Percentiles rank a stretch among this genome's conserved stretches.
phyloP scores from a whole-genome alignment of 208 protist species.

The Acanthamoeba culbertsoni region DNA sequence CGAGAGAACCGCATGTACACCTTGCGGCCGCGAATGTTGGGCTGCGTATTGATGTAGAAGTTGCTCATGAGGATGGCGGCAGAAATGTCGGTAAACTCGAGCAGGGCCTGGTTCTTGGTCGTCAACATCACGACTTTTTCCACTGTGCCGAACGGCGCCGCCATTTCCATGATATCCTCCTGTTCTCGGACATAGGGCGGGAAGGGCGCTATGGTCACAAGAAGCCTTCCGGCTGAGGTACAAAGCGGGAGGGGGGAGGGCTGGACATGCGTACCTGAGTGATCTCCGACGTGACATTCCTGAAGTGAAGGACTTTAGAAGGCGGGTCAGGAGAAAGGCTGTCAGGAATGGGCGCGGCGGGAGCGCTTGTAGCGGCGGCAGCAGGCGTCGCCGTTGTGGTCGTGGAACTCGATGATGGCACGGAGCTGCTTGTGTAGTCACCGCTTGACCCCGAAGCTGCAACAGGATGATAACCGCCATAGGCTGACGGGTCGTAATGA shows the following conservation, averaged over 20 bases:
- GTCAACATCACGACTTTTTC: constrained; percentile 47
- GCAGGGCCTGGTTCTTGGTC: no score
- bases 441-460: no score
- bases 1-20: constrained; percentile 41
- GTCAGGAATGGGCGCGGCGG: neutral
- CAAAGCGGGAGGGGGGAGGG: neutral
- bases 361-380: neutral
- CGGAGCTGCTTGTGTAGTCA: no score
- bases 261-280: neutral
- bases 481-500: no score
- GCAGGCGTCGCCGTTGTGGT: neutral
- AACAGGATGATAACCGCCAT: no score
- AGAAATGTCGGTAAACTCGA: neutral
- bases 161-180: constrained; percentile 47
- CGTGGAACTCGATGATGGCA: neutral
- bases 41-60: constrained; percentile 43
- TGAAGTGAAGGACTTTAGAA: constrained; percentile 32
- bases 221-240: neutral
- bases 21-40: neutral
- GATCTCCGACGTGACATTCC: constrained; percentile 36
- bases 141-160: constrained; percentile 1
- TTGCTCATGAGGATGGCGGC: neutral
- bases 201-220: neutral
- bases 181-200: no score
- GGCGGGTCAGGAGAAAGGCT: constrained; percentile 46